Conservation (phyloP, 116 monocot species). For the Trichopus zeylanicus region DNA sequence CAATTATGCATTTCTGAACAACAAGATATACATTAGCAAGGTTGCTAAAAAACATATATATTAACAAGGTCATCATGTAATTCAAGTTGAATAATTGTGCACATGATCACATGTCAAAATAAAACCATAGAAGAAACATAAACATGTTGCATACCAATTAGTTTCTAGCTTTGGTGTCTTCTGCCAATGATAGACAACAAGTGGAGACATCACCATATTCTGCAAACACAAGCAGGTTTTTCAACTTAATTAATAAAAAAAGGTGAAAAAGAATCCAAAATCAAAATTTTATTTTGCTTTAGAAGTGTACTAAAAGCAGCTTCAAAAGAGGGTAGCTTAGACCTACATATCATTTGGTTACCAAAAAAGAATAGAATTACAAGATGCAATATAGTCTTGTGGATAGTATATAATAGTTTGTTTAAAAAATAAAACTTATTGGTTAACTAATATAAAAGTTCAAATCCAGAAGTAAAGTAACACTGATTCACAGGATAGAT, state of each 20-base stretch:
- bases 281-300: too few species aligned
- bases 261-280: too few species aligned
- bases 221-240: conserved; percentile 18
- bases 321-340: neutral
- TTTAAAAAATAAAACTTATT: too few species aligned
- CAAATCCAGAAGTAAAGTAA: too few species aligned
- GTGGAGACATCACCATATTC: conserved; percentile 98
- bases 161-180: conserved; percentile 97
- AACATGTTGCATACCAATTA: conserved; percentile 48
- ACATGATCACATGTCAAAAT: neutral
- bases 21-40: too few species aligned
- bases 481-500: too few species aligned
- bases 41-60: neutral
- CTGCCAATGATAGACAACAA: conserved; percentile 75
- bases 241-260: conserved; percentile 2
- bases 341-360: too few species aligned
- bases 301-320: neutral
- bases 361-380: too few species aligned
- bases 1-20: neutral
- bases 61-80: neutral
- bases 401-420: too few species aligned
- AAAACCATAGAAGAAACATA: conserved; percentile 1
- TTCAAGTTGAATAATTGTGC: neutral
- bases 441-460: too few species aligned
- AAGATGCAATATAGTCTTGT: too few species aligned